Conservation (phyloP, 352 stramenopile species). For the Globisporangium nodosum region DNA sequence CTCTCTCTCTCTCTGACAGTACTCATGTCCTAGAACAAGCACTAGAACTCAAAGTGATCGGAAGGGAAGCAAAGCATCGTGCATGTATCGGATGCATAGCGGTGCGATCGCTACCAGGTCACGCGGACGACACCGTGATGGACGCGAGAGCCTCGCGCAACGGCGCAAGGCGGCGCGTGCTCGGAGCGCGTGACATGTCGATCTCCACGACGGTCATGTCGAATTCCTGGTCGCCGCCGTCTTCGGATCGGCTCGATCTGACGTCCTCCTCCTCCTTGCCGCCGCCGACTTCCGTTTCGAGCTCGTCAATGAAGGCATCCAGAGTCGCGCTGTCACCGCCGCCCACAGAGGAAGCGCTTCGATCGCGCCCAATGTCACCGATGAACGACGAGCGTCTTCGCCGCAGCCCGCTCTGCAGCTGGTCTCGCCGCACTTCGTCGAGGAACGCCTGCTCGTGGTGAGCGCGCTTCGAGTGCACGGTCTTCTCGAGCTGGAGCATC, state of each 20-base stretch:
- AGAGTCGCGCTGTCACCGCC: conserved; percentile 1
- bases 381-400: conserved; percentile 1
- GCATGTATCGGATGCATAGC: not conserved
- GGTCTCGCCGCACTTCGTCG: conserved; percentile 7
- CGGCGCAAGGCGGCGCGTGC: conserved; percentile 6
- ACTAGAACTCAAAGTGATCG: too few species aligned
- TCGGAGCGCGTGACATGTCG: conserved; percentile 8
- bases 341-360: not conserved
- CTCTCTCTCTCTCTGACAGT: too few species aligned
- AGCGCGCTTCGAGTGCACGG: conserved; percentile 37
- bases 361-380: not conserved
- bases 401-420: conserved; percentile 5
- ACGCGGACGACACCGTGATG: not conserved
- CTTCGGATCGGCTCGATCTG: not conserved
- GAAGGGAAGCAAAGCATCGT: not conserved
- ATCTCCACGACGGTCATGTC: conserved; percentile 18
- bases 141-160: conserved; percentile 2
- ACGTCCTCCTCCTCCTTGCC: not conserved
- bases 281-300: conserved; percentile 3
- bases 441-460: conserved; percentile 8
- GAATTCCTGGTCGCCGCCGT: conserved; percentile 6
- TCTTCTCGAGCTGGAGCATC: conserved; percentile 63
- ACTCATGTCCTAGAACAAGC: too few species aligned
- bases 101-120: not conserved
- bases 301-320: not conserved